Percentiles rank a stretch among this genome's conserved stretches.
Conservation (phyloP, 140 eudicot species). For the Anethum foeniculum region DNA sequence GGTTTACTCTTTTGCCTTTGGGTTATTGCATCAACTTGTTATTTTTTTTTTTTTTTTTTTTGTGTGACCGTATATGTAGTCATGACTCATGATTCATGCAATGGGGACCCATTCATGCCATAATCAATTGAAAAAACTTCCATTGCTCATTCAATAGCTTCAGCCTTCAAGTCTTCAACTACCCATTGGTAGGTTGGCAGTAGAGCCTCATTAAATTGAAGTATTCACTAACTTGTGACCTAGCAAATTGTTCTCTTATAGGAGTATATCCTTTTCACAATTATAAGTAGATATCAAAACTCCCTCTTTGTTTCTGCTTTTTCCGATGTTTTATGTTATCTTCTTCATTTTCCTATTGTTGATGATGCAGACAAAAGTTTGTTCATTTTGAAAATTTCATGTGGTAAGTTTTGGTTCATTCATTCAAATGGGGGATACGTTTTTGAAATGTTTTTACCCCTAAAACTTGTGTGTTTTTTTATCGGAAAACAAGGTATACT, state of each 20-base stretch:
- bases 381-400: background rate
- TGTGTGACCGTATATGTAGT: background rate
- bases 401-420: background rate
- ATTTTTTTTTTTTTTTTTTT: background rate
- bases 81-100: background rate
- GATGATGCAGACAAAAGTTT: background rate
- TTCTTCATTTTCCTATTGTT: background rate
- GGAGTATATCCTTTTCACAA: background rate
- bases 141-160: slow-evolving; percentile 8
- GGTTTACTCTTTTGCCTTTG: background rate
- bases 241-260: background rate
- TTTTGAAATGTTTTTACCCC: background rate
- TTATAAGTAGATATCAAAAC: background rate
- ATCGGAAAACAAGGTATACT: background rate
- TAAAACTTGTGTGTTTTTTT: background rate
- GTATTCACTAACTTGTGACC: background rate
- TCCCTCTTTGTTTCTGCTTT: background rate
- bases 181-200: slow-evolving; percentile 16
- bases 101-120: background rate
- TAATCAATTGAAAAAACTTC: background rate
- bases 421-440: too few relatives aligned
- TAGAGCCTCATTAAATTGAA: slow-evolving; percentile 7
- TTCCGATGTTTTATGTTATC: too few relatives aligned
- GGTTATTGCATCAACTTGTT: background rate
- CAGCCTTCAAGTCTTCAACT: background rate